Base-by-base conservation (phyloP, 1,284 basidiomycete species). In the Trametes sp. region DNA sequence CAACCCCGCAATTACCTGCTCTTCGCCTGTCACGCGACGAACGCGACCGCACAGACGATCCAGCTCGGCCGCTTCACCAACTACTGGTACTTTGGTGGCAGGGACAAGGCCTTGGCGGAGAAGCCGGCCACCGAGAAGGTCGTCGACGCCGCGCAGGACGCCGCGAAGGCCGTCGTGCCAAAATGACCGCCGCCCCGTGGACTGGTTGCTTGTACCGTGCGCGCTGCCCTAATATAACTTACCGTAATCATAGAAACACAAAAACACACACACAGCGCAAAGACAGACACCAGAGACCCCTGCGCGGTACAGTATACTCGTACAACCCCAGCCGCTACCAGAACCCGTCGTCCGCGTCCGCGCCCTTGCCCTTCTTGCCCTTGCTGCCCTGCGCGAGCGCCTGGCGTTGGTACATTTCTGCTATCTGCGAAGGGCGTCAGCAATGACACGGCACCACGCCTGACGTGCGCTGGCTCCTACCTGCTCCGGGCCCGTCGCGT, bases 361-460 rank as follows among this genome's bases (percentile, higher is more conserved):
- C 88, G 0, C 86, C 87, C 73, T 87, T 88, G 73, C 87, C 87
- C 76, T 89, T 92, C 76, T 90, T 88, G 48, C 84, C 78, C 65
- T 81, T 83, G 60, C 81, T 84, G 16, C 38, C 38, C 72, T 92
- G 89, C 9, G 94, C 90, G 36, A 95, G 86, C 16, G 88, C 91
- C 76, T 99, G 97, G 45, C 88, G 83, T 73, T 93, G 87, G 77
- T 98, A 99, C 89, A 98, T 98, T 70, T 97, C 95, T 55, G 95
- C 93, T 68, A 99, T 92, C 93, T 97, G 72, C 16, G 55, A 49
- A 23, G 29, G 55, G 28, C 49, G 54, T 75, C 61, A 78, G 70
- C 67, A 61, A n/a, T 42, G 36, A 60, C 50, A n/a, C n/a, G 63
- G 61, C 61, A 42, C 41, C 44, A 41, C 38, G 19, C 26, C 24